A percentile compares a stretch with the other conserved stretches of the same genome.
Conservation (phyloP, 768 basidiomycete genomes). For the Tricholoma terreum region DNA sequence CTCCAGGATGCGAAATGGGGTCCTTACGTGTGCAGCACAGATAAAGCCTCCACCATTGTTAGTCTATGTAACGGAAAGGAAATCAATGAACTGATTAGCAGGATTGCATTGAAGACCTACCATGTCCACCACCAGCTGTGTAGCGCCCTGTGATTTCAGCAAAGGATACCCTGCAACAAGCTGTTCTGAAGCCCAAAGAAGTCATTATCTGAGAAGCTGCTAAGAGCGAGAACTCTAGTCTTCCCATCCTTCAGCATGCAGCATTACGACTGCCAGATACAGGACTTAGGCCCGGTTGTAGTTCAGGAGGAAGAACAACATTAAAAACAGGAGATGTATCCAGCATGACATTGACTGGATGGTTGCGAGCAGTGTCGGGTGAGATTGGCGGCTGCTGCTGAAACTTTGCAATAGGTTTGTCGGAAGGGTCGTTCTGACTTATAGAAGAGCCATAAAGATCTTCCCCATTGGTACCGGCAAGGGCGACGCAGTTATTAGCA, state of each 20-base stretch:
- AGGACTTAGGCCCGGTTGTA: slow-evolving; percentile 36
- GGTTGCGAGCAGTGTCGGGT: slow-evolving; percentile 29
- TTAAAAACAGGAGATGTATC: slow-evolving; percentile 45
- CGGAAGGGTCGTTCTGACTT: slow-evolving; percentile 4
- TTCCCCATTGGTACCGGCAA: slow-evolving; percentile 45
- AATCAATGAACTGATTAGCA: background rate
- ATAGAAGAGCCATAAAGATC: slow-evolving; percentile 31
- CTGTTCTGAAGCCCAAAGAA: slow-evolving; percentile 40
- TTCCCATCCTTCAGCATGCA: slow-evolving; percentile 48
- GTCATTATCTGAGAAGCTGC: slow-evolving; percentile 50
- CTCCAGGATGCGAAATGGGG: background rate
- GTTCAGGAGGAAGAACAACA: slow-evolving; percentile 37
- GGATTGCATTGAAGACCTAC: slow-evolving; percentile 28
- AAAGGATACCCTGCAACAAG: slow-evolving; percentile 45
- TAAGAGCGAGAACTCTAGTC: slow-evolving; percentile 56
- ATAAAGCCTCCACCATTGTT: slow-evolving; percentile 57
- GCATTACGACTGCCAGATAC: slow-evolving; percentile 46
- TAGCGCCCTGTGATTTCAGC: slow-evolving; percentile 46
- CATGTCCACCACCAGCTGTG: slow-evolving; percentile 56
- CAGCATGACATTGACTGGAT: slow-evolving; percentile 46
- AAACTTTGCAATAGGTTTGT: slow-evolving; percentile 31
- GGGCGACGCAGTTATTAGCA: slow-evolving; percentile 51
- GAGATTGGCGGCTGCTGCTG: slow-evolving; percentile 39
- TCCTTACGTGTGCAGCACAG: slow-evolving; percentile 54
- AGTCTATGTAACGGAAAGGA: slow-evolving; percentile 25